These are phyloP conservation scores for Halenospora varia DNA, from an alignment of 495 filamentous ascomycete species.

Conservation along the genomic window DNA sequence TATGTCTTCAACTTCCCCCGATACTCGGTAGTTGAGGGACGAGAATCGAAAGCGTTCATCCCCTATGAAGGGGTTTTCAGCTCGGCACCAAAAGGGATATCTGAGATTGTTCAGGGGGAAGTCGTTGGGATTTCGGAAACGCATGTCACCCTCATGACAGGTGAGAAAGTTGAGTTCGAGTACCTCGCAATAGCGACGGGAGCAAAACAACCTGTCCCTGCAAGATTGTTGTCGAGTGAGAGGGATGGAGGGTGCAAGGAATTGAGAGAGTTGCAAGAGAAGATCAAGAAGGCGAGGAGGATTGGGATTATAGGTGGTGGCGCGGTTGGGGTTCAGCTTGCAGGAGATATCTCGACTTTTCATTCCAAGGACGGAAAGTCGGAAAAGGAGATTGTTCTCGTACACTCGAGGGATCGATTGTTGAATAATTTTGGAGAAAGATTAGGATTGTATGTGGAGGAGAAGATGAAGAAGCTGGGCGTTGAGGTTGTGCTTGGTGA, in stretches of 20 bases:
- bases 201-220: constrained; percentile 47
- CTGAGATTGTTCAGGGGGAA: constrained; percentile 26
- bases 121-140: constrained; percentile 28
- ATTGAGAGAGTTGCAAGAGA: constrained; percentile 31
- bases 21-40: constrained; percentile 38
- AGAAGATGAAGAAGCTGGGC: constrained; percentile 35
- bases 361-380: constrained; percentile 58
- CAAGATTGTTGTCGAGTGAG: constrained; percentile 40
- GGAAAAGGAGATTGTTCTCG: constrained; percentile 44
- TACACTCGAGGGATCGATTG: constrained; percentile 51
- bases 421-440: constrained; percentile 48
- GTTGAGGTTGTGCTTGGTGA: constrained; percentile 40
- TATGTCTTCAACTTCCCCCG: constrained; percentile 51
- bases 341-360: constrained; percentile 53
- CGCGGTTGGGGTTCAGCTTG: constrained; percentile 58
- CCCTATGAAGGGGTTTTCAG: constrained; percentile 37
- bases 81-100: constrained; percentile 22
- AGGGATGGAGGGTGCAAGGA: constrained; percentile 44
- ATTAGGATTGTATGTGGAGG: constrained; percentile 42
- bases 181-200: constrained; percentile 55
- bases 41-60: constrained; percentile 46
- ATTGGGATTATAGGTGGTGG: constrained; percentile 58
- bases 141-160: constrained; percentile 16
- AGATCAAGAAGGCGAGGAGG: constrained; percentile 35
- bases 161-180: constrained; percentile 43